A percentile compares a stretch with the other conserved stretches of the same genome.
These are phyloP conservation scores for Emiliania huxleyi DNA, from an alignment of 78 protist genomes.

Conservation along the genomic window DNA sequence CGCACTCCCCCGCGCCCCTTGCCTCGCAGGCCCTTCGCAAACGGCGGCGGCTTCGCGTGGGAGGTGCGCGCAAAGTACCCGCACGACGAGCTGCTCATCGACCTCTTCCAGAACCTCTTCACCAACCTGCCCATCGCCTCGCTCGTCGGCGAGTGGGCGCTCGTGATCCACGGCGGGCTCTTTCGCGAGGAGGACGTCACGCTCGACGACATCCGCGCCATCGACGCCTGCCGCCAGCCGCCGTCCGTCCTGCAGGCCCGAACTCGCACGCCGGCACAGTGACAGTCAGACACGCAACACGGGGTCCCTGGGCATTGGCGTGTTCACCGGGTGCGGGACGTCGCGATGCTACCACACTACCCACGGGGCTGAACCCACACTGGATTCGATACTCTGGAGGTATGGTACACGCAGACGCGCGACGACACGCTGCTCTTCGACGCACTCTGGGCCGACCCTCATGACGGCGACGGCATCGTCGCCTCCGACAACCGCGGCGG, in stretches of 20 bases:
- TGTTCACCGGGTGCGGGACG: too few relatives aligned
- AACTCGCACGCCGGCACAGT: too few relatives aligned
- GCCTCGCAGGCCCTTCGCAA: neutral
- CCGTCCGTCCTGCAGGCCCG: neutral
- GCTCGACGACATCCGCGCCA: neutral
- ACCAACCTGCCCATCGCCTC: slow-evolving; percentile 38
- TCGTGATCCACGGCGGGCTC: slow-evolving; percentile 39
- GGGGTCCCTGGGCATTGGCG: too few relatives aligned
- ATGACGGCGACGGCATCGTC: slow-evolving; percentile 18
- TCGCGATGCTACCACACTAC: too few relatives aligned
- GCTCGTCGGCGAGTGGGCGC: neutral
- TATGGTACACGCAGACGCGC: too few relatives aligned
- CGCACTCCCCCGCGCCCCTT: too few relatives aligned
- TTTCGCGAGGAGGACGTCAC: neutral
- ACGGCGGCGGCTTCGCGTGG: slow-evolving; percentile 51
- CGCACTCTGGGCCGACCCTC: slow-evolving; percentile 6
- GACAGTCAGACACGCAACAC: too few relatives aligned
- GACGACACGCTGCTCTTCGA: slow-evolving; percentile 15
- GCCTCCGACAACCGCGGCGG: slow-evolving; percentile 31
- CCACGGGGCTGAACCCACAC: too few relatives aligned
- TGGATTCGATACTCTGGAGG: too few relatives aligned
- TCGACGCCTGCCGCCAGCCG: neutral
- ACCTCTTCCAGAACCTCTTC: slow-evolving; percentile 33
- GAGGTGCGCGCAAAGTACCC: slow-evolving; percentile 54
- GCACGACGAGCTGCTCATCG: neutral